Evolutionary conservation across 371 early-diverging fungal genomes (phyloP).

Genomic region (Mucor racemosus): DNA sequence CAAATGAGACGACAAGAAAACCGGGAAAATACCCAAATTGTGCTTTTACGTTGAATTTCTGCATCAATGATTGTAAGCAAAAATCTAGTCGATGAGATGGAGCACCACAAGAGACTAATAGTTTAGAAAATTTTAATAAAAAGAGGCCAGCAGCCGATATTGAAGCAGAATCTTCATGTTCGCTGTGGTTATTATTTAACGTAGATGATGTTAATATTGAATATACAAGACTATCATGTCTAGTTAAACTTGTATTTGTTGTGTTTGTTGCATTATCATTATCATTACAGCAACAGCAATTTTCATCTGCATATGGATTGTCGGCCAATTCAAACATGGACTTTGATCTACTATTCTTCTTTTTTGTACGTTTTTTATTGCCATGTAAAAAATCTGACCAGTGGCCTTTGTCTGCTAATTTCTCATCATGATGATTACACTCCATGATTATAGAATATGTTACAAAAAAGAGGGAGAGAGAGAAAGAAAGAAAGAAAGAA

Average conservation of each 20-base stretch:
- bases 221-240: conserved; percentile 11
- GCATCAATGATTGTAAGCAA: conserved; percentile 53
- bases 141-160: conserved; percentile 15
- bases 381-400: conserved; percentile 1
- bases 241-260: background rate
- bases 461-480: background rate
- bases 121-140: conserved; percentile 45
- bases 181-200: background rate
- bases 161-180: background rate
- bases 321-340: conserved; percentile 36
- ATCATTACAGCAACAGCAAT: conserved; percentile 6
- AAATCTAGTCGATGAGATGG: conserved; percentile 78
- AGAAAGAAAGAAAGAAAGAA: background rate
- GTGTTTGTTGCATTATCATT: background rate
- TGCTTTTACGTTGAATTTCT: conserved; percentile 52
- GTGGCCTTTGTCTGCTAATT: background rate
- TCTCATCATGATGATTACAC: background rate
- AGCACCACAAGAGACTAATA: conserved; percentile 70
- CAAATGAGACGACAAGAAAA: conserved; percentile 66
- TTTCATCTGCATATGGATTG: conserved; percentile 24
- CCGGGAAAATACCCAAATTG: conserved; percentile 66
- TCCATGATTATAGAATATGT: background rate
- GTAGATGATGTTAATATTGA: conserved; percentile 11
- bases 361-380: conserved; percentile 2
- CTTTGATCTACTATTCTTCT: conserved; percentile 32